Evolutionary conservation across 768 basidiomycete species (phyloP).

Genomic region (Boletus rubroflammeus): DNA sequence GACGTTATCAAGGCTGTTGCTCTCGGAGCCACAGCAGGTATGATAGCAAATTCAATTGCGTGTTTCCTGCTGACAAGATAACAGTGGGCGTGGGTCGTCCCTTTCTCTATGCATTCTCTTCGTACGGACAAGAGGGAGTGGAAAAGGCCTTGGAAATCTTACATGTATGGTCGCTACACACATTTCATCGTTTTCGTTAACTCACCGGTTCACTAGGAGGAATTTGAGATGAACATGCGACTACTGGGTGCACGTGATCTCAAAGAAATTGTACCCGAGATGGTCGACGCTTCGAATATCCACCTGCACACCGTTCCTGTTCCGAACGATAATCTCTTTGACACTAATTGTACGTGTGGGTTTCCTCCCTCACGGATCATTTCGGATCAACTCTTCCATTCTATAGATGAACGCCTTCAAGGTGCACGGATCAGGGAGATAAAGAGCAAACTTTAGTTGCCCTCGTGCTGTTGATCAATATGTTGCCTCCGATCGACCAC

Average conservation of each 20-base stretch:
- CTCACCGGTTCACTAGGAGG: constrained; percentile 54
- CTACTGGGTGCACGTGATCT: constrained; percentile 81
- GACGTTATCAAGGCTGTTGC: constrained; percentile 89
- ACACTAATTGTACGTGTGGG: constrained; percentile 68
- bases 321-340: constrained; percentile 72
- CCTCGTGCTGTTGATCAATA: not conserved
- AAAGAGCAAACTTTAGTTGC: constrained; percentile 37
- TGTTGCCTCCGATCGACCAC: not conserved
- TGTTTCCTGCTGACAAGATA: constrained; percentile 8
- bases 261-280: constrained; percentile 75
- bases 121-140: constrained; percentile 87
- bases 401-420: constrained; percentile 42
- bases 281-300: constrained; percentile 84
- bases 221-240: constrained; percentile 98
- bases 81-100: constrained; percentile 81
- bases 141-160: constrained; percentile 79
- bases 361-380: not conserved
- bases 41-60: not conserved
- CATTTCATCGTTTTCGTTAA: not conserved
- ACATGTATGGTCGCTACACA: constrained; percentile 41
- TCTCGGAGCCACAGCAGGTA: constrained; percentile 84
- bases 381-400: constrained; percentile 5
- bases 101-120: constrained; percentile 83
- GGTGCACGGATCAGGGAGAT: constrained; percentile 39
- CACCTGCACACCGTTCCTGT: constrained; percentile 61